Evolutionary conservation across 1,139 yeast species (phyloP), one percentile per base, ranked within the genome.

Genomic region (Scheffersomyces lignicola): DNA sequence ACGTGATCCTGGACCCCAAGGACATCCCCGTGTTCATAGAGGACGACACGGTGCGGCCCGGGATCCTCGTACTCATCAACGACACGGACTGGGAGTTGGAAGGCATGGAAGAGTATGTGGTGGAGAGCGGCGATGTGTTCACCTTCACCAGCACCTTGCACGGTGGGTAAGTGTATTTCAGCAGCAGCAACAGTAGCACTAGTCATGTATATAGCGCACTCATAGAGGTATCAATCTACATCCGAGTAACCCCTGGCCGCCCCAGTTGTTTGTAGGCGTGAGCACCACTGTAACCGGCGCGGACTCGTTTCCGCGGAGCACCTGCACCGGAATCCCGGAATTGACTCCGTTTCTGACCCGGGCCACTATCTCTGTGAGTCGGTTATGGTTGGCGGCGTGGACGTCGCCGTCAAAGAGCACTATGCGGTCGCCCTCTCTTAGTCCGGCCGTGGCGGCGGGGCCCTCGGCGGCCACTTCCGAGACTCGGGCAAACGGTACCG

Each of bases 71-170:
- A 7, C 71, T 92, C 37, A 83, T 92, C 44, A 92, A 92, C 52
- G 98, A 92, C 53, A 82, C 96, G 1, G 98, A 92, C 61, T 92
- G 98, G 98, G 98, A 92, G 53, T 63, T 92, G 20, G 95, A 89
- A 55, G 97, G 90, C 9, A 89, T 82, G 60, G 92, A 86, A 49
- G 83, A 78, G 7, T 89, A 89, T 49, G 78, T 73, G 12, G 59
- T 92, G 14, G 86, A 86, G 53, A 65, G 75, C 31, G 83, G 87
- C 11, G 98, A 92, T 59, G 73, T 78, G 18, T 73, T 92, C 29
- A 78, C 95, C 3, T 90, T 92, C 53, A 92, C 97, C 4, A 85
- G 96, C 34, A 92, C 98, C 3, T 69, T 92, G 42, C 98, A 92
- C 51, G 98, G 98, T 10, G 98, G 98, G 34, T 90, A 62, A 59